A percentile compares a stretch with the other conserved stretches of the same genome.
phyloP scores from a whole-genome alignment of 495 filamentous ascomycete genomes.

The Stereocaulon alpinum region DNA sequence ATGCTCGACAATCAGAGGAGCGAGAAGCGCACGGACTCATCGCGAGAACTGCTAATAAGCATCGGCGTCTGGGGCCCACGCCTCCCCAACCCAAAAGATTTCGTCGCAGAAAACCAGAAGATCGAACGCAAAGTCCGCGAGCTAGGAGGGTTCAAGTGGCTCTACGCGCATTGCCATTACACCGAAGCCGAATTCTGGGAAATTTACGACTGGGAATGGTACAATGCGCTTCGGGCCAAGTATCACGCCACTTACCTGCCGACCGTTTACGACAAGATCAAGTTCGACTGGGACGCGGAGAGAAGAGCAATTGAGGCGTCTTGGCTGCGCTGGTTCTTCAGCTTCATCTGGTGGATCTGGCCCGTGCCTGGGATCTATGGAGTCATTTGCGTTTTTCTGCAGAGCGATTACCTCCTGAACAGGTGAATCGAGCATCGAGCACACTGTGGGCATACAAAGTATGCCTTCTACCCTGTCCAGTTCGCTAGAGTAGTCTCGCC shows the following conservation, averaged over 20 bases:
- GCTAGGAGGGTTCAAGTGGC: slow-evolving; percentile 55
- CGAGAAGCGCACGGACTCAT: background rate
- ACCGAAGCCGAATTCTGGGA: slow-evolving; percentile 45
- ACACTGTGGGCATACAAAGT: no score
- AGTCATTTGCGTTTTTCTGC: slow-evolving; percentile 1
- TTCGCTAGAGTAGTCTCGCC: no score
- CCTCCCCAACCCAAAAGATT: slow-evolving; percentile 27
- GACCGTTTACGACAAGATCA: slow-evolving; percentile 30
- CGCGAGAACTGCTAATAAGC: slow-evolving; percentile 34
- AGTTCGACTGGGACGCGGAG: slow-evolving; percentile 8
- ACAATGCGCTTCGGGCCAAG: slow-evolving; percentile 37
- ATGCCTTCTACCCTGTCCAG: no score
- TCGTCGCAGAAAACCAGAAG: slow-evolving; percentile 48
- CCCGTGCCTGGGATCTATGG: slow-evolving; percentile 10
- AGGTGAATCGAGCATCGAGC: background rate
- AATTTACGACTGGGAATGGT: slow-evolving; percentile 38
- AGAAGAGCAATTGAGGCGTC: slow-evolving; percentile 7
- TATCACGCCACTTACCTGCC: slow-evolving; percentile 39
- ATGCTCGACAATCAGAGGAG: background rate
- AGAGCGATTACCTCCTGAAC: background rate
- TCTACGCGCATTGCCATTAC: slow-evolving; percentile 49
- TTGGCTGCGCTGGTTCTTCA: slow-evolving; percentile 7
- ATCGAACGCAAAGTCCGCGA: slow-evolving; percentile 53
- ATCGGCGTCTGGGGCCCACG: slow-evolving; percentile 43
- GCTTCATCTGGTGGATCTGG: slow-evolving; percentile 13